Conservation (phyloP, 306 rosid genomes). For the Crataegus laevigata region DNA sequence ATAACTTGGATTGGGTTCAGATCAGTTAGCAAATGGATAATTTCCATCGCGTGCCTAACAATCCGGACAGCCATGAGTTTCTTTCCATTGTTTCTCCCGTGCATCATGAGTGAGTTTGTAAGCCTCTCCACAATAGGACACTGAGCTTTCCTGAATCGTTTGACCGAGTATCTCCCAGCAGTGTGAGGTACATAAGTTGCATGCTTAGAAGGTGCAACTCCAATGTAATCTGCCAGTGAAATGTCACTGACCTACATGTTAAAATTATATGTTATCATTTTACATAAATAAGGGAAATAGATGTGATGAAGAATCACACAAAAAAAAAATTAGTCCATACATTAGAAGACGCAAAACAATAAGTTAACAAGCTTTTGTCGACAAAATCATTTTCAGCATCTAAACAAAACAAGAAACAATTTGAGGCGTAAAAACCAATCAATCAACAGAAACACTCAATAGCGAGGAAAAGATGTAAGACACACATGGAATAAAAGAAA, state of each 20-base stretch:
- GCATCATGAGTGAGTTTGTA: constrained; percentile 29
- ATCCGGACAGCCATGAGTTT: constrained; percentile 27
- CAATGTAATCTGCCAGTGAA: constrained; percentile 19
- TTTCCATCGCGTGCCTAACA: constrained; percentile 29
- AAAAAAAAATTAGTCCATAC: neutral
- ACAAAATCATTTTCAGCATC: neutral
- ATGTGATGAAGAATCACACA: no score
- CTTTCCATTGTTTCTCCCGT: constrained; percentile 27
- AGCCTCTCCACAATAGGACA: constrained; percentile 30
- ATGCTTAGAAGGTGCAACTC: constrained; percentile 17
- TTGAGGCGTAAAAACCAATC: neutral
- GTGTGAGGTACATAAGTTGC: constrained; percentile 27
- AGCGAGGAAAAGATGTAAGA: neutral
- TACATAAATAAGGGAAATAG: neutral
- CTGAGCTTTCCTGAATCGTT: constrained; percentile 3
- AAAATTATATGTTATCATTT: neutral
- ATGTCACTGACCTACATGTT: neutral
- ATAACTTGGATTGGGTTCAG: constrained; percentile 32
- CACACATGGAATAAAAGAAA: neutral
- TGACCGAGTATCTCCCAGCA: constrained; percentile 28
- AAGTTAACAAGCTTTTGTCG: neutral
- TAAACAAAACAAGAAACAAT: neutral
- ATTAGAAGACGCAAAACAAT: neutral
- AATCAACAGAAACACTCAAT: neutral
- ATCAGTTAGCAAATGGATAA: constrained; percentile 30